Conservation (phyloP, 2,329 filamentous ascomycete species). For the Claviceps sp. region DNA sequence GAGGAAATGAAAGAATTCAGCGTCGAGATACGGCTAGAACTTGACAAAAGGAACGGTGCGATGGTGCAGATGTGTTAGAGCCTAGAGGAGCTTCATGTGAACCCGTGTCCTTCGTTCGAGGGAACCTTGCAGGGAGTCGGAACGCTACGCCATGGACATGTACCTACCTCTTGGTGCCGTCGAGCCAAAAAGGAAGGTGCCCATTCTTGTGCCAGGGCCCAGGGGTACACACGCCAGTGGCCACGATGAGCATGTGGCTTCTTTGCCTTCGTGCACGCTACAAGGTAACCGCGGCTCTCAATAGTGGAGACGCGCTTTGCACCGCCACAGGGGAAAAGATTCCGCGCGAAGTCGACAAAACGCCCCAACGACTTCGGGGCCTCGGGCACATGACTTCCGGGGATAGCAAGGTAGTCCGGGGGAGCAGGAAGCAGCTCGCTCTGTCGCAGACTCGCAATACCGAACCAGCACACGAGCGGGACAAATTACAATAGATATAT, state of each 20-base stretch:
- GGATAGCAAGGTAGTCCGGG: no score
- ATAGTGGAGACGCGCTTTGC: neutral
- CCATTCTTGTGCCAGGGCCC: neutral
- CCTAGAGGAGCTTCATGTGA: neutral
- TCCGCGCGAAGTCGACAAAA: no score
- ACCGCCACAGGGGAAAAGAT: neutral
- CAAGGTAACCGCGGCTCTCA: no score
- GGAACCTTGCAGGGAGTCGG: neutral
- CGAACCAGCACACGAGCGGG: neutral
- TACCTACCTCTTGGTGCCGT: constrained; percentile 11
- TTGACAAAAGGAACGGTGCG: no score
- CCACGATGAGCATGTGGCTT: neutral
- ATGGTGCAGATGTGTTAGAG: neutral
- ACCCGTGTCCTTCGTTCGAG: constrained; percentile 1
- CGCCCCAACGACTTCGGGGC: neutral
- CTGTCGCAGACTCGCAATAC: neutral
- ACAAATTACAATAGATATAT: neutral
- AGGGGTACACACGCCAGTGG: constrained; percentile 1
- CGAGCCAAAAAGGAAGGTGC: constrained; percentile 2
- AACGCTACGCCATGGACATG: constrained; percentile 13
- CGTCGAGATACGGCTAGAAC: no score
- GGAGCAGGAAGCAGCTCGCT: neutral
- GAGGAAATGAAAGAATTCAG: no score
- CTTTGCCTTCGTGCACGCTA: no score
- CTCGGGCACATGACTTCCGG: neutral